Evolutionary conservation across 129 eudicot species (phyloP).

Genomic region (Gnaphalium uliginosum): DNA sequence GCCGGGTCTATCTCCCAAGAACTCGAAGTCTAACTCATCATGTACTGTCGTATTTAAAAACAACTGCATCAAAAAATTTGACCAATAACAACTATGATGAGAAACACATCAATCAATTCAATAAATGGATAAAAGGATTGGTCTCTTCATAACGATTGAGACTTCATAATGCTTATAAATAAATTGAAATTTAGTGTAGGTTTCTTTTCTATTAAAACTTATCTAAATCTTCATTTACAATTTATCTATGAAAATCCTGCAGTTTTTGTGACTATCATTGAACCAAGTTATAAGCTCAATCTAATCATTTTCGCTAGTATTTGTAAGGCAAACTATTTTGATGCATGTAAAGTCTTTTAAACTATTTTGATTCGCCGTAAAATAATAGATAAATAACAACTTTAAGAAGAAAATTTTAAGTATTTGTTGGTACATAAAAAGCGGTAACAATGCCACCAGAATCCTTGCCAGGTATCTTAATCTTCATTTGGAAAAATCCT

Average conservation of each 20-base stretch:
- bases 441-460: conserved; percentile 41
- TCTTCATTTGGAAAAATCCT: conserved; percentile 41
- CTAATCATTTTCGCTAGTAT: no score
- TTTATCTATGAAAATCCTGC: no score
- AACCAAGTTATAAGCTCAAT: no score
- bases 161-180: neutral
- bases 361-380: neutral
- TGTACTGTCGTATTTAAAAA: conserved; percentile 25
- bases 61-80: conserved; percentile 46
- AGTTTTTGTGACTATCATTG: no score
- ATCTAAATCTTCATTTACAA: no score
- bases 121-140: neutral
- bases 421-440: conserved; percentile 33
- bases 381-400: neutral
- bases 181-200: no score
- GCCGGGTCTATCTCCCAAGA: conserved; percentile 48
- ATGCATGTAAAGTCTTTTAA: no score
- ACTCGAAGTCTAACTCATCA: conserved; percentile 61
- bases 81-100: neutral
- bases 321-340: no score
- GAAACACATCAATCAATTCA: neutral
- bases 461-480: conserved; percentile 41
- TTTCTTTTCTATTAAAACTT: no score
- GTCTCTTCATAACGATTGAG: no score
- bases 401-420: neutral